Base-by-base conservation (phyloP, 768 basidiomycete species). In the Pleurotus pulmonarius region DNA sequence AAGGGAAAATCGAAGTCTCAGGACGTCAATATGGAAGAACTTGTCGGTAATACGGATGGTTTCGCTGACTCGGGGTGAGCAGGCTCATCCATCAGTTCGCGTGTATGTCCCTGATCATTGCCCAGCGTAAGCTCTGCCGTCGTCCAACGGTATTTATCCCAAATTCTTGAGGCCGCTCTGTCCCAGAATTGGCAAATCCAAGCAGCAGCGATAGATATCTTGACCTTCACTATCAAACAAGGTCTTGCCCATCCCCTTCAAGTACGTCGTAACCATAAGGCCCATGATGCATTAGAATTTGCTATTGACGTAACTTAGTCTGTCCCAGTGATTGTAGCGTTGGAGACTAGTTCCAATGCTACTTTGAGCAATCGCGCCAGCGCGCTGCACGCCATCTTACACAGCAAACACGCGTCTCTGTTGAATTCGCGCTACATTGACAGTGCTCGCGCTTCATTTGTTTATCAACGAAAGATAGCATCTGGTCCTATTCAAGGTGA, bases 31-130 rank as follows among this genome's bases (percentile, higher is more conserved):
- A 94, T 99, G 87, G 88, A 89, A 0, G 93, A 97, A 64, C 77
- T 99, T 7, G 90, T 98, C 3, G 97, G 97, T 0, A 95, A 96
- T 63, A 94, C 94, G 0, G 90, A 94, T 64, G 93, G 89, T 1
- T 96, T 98, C 67, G 94, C 96, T 0, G 97, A 98, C 63, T 98
- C 96, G 5, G 95, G 95, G 97, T 98, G 71, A 63, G 83, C 26
- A 9, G n/a, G 44, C 26, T 38, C 34, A 26, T 15, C 5, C n/a
- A 12, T 34, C 13, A 29, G 20, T 3, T 39, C 45, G 7, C 16
- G 24, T 46, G 26, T 13, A n/a, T 24, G 41, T n/a, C n/a, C n/a
- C 9, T 44, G 15, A 25, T 3, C 54, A 9, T 38, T 4, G 5
- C n/a, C 20, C 64, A 98, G 96, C 24, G 92, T 98, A 59, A 93